Conservation (phyloP, 1,284 basidiomycete genomes). For the Exsudoporus floridanus region DNA sequence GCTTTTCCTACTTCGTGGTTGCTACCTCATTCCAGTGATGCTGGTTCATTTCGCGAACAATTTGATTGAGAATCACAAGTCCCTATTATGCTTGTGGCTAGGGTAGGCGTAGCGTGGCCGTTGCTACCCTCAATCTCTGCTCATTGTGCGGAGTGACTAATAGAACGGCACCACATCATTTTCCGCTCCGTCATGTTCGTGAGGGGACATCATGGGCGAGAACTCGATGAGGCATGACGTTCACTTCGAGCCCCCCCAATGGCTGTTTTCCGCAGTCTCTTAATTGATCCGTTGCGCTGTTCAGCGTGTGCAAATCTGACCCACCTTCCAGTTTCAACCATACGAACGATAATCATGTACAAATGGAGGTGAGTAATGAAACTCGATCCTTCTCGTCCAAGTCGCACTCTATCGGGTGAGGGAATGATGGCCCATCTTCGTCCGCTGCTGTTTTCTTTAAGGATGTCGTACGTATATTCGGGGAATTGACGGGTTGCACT, state of each 20-base stretch:
- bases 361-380: constrained; percentile 61
- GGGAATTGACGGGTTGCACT: constrained; percentile 15
- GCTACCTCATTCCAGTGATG: constrained; percentile 7
- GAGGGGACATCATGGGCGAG: not conserved
- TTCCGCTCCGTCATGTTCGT: not conserved
- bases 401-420: constrained; percentile 23
- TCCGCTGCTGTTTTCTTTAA: constrained; percentile 2
- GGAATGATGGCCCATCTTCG: constrained; percentile 3
- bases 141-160: constrained; percentile 12
- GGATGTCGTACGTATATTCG: constrained; percentile 2
- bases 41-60: constrained; percentile 16
- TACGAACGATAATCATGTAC: constrained; percentile 67
- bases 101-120: constrained; percentile 17
- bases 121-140: constrained; percentile 20
- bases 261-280: not conserved
- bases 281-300: not conserved
- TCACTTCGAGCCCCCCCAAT: not conserved
- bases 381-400: constrained; percentile 18
- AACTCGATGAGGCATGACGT: not conserved
- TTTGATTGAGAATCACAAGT: constrained; percentile 23
- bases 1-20: constrained; percentile 8
- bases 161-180: constrained; percentile 2
- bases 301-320: constrained; percentile 12
- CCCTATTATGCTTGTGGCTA: constrained; percentile 11
- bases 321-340: constrained; percentile 75